These are phyloP conservation scores for Polyplosphaeria fusca DNA, from an alignment of 495 filamentous ascomycete genomes.

Conservation along the genomic window DNA sequence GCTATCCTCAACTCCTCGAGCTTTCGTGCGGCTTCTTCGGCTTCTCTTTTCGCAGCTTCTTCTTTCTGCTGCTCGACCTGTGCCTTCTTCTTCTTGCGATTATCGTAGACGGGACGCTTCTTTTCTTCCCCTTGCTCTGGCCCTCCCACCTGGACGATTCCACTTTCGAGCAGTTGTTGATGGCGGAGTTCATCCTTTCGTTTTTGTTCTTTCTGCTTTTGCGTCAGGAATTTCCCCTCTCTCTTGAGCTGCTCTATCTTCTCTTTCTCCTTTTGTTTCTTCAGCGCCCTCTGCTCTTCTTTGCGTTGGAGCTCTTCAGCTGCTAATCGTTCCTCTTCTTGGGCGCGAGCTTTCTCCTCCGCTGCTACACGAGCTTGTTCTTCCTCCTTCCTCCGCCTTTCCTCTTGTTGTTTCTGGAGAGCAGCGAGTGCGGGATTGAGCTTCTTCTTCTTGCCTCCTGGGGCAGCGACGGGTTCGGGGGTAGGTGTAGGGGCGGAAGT, in stretches of 20 bases:
- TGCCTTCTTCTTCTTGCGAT: conserved; percentile 67
- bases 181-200: conserved; percentile 78
- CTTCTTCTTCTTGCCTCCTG: conserved; percentile 86
- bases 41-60: conserved; percentile 48
- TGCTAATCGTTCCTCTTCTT: conserved; percentile 63
- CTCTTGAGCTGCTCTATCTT: conserved; percentile 92
- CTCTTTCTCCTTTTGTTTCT: conserved; percentile 95
- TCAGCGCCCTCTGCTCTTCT: conserved; percentile 70
- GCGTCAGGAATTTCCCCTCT: conserved; percentile 92
- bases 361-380: conserved; percentile 64
- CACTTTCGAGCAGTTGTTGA: conserved; percentile 90
- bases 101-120: conserved; percentile 70
- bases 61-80: conserved; percentile 18
- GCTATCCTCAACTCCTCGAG: conserved; percentile 42
- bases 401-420: conserved; percentile 91
- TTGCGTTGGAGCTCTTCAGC: conserved; percentile 72
- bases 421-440: conserved; percentile 74
- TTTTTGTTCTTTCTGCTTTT: conserved; percentile 87
- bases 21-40: conserved; percentile 57
- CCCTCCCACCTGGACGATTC: conserved; percentile 72
- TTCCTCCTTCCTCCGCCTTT: conserved; percentile 67
- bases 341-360: conserved; percentile 71
- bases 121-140: conserved; percentile 60
- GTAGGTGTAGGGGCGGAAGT: conserved; percentile 17
- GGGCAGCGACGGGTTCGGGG: conserved; percentile 21